Percentiles rank a stretch among this genome's conserved stretches.
These are phyloP conservation scores for Melanogaster broomeanus DNA, from an alignment of 768 basidiomycete genomes.

Conservation along the genomic window DNA sequence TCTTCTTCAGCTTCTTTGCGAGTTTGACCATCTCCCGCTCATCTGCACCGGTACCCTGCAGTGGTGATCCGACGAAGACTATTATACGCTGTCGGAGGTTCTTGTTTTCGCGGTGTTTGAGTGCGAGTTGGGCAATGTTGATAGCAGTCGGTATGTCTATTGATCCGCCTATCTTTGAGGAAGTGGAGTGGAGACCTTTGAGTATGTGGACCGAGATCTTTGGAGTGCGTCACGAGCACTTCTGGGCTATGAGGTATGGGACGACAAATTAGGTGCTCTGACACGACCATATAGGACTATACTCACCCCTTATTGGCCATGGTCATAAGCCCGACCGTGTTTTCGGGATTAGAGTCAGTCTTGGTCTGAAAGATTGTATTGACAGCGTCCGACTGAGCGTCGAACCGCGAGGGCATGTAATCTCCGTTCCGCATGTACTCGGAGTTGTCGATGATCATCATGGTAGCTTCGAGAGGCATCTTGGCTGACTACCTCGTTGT, in stretches of 20 bases:
- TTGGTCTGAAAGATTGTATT: conserved; percentile 90
- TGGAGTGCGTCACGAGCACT: conserved; percentile 94
- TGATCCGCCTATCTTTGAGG: conserved; percentile 74
- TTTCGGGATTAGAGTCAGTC: conserved; percentile 95
- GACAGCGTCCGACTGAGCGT: conserved; percentile 91
- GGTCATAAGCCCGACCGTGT: conserved; percentile 96
- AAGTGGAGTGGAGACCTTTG: conserved; percentile 69
- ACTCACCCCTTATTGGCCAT: conserved; percentile 95
- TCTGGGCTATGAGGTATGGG: conserved; percentile 65
- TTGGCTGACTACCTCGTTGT: conserved; percentile 28
- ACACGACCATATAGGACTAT: conserved; percentile 6
- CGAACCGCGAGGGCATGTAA: conserved; percentile 83
- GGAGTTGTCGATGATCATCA: conserved; percentile 97
- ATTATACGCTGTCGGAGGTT: conserved; percentile 95
- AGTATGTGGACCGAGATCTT: conserved; percentile 93
- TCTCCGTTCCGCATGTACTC: conserved; percentile 97
- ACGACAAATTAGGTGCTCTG: neutral
- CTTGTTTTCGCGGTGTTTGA: conserved; percentile 99
- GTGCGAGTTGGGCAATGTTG: conserved; percentile 90
- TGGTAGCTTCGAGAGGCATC: conserved; percentile 97
- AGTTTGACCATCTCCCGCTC: conserved; percentile 83
- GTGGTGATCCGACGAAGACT: conserved; percentile 89
- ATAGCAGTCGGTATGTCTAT: conserved; percentile 91
- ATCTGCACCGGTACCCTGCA: conserved; percentile 68
- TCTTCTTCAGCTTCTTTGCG: conserved; percentile 98